Evolutionary conservation across 1,284 basidiomycete genomes (phyloP).

Genomic region (Hymenochaete sp.): DNA sequence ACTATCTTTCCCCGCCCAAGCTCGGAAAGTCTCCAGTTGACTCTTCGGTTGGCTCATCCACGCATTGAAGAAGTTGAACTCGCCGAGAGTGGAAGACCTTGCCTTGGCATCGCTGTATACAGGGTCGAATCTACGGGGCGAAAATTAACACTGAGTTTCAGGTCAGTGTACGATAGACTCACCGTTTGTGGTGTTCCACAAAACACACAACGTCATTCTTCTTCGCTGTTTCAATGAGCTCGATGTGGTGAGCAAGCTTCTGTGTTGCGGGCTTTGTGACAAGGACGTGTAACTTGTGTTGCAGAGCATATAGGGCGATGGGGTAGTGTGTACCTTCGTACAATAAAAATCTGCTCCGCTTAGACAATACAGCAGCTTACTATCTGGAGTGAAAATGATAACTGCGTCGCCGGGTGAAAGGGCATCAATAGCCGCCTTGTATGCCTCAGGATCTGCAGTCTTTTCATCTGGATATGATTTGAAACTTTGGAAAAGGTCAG

Average conservation of each 20-base stretch:
- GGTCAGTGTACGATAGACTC: neutral
- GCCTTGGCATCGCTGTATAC: slow-evolving; percentile 86
- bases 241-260: slow-evolving; percentile 73
- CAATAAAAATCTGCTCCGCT: slow-evolving; percentile 12
- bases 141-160: slow-evolving; percentile 5
- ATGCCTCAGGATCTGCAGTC: slow-evolving; percentile 70
- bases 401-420: slow-evolving; percentile 78
- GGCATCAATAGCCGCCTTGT: slow-evolving; percentile 79
- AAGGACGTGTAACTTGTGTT: slow-evolving; percentile 78
- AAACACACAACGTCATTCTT: slow-evolving; percentile 81
- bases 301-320: slow-evolving; percentile 80
- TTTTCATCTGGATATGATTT: slow-evolving; percentile 70
- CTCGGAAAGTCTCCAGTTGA: slow-evolving; percentile 88
- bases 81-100: slow-evolving; percentile 68
- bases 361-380: slow-evolving; percentile 33
- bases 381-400: slow-evolving; percentile 83
- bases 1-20: slow-evolving; percentile 90
- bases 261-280: slow-evolving; percentile 92
- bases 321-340: slow-evolving; percentile 71
- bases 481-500: slow-evolving; percentile 40
- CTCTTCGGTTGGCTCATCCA: slow-evolving; percentile 96
- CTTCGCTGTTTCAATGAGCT: slow-evolving; percentile 65
- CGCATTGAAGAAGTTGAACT: slow-evolving; percentile 86
- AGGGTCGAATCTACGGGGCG: slow-evolving; percentile 67
- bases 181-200: slow-evolving; percentile 85